Conservation (phyloP, 305 asterid genomes). For the Salvia sclarea region DNA sequence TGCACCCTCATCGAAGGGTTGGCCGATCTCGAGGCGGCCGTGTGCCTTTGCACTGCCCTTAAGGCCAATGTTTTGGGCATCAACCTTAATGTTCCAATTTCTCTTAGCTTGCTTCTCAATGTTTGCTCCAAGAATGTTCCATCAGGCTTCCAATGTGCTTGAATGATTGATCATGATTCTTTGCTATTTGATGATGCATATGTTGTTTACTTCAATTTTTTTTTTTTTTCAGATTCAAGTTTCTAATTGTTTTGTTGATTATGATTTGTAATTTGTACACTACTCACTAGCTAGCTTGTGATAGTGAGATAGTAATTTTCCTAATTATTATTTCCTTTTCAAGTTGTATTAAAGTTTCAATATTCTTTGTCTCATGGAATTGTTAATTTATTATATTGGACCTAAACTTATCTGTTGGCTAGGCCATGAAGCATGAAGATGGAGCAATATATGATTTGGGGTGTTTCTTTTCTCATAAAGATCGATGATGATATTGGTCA, state of each 20-base stretch:
- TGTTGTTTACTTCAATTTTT: not conserved
- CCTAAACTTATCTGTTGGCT: not conserved
- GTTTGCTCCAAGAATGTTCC: slow-evolving; percentile 33
- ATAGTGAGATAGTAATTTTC: not conserved
- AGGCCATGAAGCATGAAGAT: too few relatives aligned
- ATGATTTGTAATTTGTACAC: not conserved
- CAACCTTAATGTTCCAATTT: slow-evolving; percentile 33
- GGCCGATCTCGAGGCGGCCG: slow-evolving; percentile 34
- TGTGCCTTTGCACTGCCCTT: slow-evolving; percentile 38
- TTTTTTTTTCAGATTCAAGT: not conserved
- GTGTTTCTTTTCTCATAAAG: too few relatives aligned
- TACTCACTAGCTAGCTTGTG: not conserved
- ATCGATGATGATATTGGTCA: too few relatives aligned
- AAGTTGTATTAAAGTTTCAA: not conserved
- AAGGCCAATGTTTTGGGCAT: slow-evolving; percentile 37
- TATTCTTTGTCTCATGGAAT: not conserved
- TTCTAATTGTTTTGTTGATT: not conserved
- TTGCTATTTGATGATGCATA: not conserved
- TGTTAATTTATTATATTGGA: not conserved
- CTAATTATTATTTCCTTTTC: not conserved
- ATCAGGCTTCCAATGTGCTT: slow-evolving; percentile 32
- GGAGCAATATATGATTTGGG: too few relatives aligned
- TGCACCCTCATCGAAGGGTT: slow-evolving; percentile 33
- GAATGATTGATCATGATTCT: not conserved
- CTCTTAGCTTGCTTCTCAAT: slow-evolving; percentile 31